Evolutionary conservation across 106 monocot genomes (phyloP), one percentile per base, ranked within the genome.

Genomic region (Apostasia ramifera): DNA sequence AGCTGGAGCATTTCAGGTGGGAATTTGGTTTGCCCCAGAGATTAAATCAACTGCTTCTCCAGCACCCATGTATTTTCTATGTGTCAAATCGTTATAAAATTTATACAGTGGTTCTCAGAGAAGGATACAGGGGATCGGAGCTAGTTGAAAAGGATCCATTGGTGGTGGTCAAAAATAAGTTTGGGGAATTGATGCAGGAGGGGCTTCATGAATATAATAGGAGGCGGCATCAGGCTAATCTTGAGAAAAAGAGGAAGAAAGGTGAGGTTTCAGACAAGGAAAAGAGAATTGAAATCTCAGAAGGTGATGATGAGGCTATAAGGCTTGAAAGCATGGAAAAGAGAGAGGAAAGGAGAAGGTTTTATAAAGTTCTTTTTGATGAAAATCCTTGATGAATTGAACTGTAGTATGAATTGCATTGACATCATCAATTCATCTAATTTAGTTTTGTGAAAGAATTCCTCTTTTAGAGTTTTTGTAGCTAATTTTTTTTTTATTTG

Each of bases 131-230:
- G 13, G 89, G 97, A 8, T 87, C 89, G 37, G 85, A 90, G 73
- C 73, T 98, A 44, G 65, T 75, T 4, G 84, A 81, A 40, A 90
- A 90, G 84, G 92, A 98, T 66, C 89, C 92, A 1, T 43, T 98
- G 77, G 97, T 98, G 66, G 61, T 77, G 42, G 92, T 78, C 57
- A 98, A 92, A 79, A 89, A 92, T 40, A 87, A 78, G 77, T 82
- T 98, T 63, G 97, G 97, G 57, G 89, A 90, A 46, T 74, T 98
- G 79, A 98, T 98, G 97, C 92, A 90, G 79, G 89, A 90, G 72
- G 92, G 97, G 62, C 77, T 92, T 12, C 85, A 92, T 61, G 97
- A 98, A 73, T 89, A 98, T 68, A 98, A 98, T 68, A 71, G 84
- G 56, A 87, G 97, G 58, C 72, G 89, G 53, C 74, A 66, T 51